phyloP scores from a whole-genome alignment of 2,329 filamentous ascomycete species.

The Fonsecaea monophora region DNA sequence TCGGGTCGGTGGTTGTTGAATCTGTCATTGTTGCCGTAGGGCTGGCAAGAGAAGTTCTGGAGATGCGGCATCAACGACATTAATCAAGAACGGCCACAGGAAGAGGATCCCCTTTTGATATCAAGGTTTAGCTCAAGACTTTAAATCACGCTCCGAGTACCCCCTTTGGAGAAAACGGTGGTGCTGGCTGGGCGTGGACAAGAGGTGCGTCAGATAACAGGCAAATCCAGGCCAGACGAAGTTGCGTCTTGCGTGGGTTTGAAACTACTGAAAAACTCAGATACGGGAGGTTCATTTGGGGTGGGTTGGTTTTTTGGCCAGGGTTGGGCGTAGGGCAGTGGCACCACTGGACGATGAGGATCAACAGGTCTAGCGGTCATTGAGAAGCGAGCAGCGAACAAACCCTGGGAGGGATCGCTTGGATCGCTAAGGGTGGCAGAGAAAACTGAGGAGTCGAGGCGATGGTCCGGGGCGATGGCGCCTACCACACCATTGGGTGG shows the following conservation, averaged over 20 bases:
- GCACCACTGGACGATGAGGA: not conserved
- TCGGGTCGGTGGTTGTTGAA: not conserved
- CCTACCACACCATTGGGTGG: not conserved
- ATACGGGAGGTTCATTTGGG: not conserved
- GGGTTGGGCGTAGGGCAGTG: not conserved
- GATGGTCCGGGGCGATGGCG: not conserved
- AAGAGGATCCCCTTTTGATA: not conserved
- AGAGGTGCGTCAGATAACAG: not conserved
- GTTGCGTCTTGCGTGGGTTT: not conserved
- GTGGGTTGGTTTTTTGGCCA: not conserved
- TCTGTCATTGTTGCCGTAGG: constrained; percentile 2
- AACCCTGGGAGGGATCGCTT: not conserved
- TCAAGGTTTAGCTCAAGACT: not conserved
- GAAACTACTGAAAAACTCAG: not conserved
- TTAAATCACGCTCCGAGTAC: not conserved
- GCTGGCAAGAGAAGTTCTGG: constrained; percentile 2
- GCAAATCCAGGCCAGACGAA: not conserved
- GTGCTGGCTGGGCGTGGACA: not conserved
- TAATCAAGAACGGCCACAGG: not conserved
- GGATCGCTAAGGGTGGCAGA: not conserved
- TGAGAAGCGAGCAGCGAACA: not conserved
- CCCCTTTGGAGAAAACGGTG: not conserved
- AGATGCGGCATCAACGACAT: constrained; percentile 3
- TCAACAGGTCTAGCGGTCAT: not conserved
- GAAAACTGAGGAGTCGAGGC: not conserved